Base-by-base conservation (phyloP, 768 basidiomycete genomes). In the Termitomyces sp. region DNA sequence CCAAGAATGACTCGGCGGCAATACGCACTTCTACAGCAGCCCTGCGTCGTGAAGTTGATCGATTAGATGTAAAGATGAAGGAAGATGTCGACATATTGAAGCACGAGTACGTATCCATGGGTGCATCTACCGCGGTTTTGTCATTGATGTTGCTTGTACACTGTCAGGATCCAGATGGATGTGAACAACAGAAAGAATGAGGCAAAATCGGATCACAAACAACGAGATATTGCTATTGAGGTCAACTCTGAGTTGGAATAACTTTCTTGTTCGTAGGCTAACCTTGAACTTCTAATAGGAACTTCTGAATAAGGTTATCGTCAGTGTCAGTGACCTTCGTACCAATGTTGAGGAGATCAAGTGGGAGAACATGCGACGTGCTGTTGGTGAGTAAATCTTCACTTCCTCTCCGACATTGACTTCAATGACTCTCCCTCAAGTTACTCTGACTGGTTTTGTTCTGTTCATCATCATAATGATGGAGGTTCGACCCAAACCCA, bases 101-200 rank as follows among this genome's bases (percentile, higher is more conserved):
- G 70, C 95, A 98, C 65, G 95, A 98, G 94, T 96, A 61, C 53
- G 88, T 82, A 45, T 42, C 19, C 30, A 5, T 38, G 22, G 43
- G 40, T 56, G 35, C n/a, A 41, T 51, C 43, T 38, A 40, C 28
- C 53, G 49, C 43, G 45, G 42, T 61, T 44, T 56, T 50, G 38
- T 15, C 9, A 14, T 32, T 19, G 22, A 43, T 47, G 30, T 32
- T 32, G 30, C 8, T 34, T 34, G n/a, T 34, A 14, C 3, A n/a
- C 51, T 19, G 24, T 10, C 42, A 97, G 94, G 65, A 91, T 95
- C 49, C 94, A 98, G 70, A 93, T 98, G 85, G 97, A 99, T 54
- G 77, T 98, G 57, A 93, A 96, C 64, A 93, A 85, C 58, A 80
- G 96, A 55, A 98, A 94, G 75, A 92, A 88, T 60, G 97, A 98